Conservation (phyloP, 1,284 basidiomycete genomes). For the Jaminaea rosea region DNA sequence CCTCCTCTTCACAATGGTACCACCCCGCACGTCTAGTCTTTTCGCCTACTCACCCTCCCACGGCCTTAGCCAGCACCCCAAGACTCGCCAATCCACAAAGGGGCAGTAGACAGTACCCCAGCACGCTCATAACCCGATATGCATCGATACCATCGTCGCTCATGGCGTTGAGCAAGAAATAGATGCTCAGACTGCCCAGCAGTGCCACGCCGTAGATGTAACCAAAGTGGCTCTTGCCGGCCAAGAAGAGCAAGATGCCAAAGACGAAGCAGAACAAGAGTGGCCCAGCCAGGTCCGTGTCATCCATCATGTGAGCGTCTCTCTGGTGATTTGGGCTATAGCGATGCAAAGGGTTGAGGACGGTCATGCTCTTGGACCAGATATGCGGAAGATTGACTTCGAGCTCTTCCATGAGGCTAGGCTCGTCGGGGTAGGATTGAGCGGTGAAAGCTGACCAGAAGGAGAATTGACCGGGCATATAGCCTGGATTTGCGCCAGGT, state of each 20-base stretch:
- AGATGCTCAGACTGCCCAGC: conserved; percentile 86
- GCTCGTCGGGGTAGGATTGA: conserved; percentile 45
- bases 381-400: conserved; percentile 97
- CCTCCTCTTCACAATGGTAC: too few species aligned
- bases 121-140: conserved; percentile 86
- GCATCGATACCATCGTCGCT: conserved; percentile 89
- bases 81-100: conserved; percentile 57
- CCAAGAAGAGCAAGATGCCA: conserved; percentile 49
- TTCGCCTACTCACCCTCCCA: neutral
- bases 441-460: conserved; percentile 45
- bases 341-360: conserved; percentile 78
- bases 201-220: conserved; percentile 98
- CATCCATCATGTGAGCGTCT: conserved; percentile 96
- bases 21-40: too few species aligned
- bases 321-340: conserved; percentile 51
- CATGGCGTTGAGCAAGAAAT: conserved; percentile 94
- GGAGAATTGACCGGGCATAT: conserved; percentile 33
- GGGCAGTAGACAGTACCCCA: conserved; percentile 92
- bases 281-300: conserved; percentile 93
- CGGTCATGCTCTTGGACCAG: conserved; percentile 82
- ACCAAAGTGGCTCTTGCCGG: conserved; percentile 95
- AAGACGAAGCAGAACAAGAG: conserved; percentile 82
- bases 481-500: conserved; percentile 21
- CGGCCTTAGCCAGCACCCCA: neutral
- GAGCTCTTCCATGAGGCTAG: conserved; percentile 57